These are phyloP conservation scores for Dactylonectria estremocensis DNA, from an alignment of 2,329 filamentous ascomycete genomes.

Conservation along the genomic window DNA sequence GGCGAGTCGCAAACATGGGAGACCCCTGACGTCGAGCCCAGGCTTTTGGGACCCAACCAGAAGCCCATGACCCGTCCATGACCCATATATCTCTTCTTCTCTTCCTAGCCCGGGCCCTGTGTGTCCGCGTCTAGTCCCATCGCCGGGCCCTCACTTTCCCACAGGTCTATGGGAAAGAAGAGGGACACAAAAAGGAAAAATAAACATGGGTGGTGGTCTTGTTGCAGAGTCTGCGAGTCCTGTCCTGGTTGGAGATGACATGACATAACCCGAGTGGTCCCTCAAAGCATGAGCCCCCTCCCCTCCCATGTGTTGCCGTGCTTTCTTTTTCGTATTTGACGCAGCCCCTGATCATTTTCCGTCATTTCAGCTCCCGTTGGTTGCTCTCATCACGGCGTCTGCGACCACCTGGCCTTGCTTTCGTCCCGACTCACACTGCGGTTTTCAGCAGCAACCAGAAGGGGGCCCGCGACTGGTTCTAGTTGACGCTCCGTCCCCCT, in stretches of 20 bases:
- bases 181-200: not conserved
- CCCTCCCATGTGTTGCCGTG: constrained; percentile 17
- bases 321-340: not conserved
- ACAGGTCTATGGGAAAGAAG: not conserved
- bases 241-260: not conserved
- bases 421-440: constrained; percentile 20
- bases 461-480: constrained; percentile 11
- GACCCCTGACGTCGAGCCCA: constrained; percentile 23
- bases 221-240: not conserved
- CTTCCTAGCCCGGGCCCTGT: too few relatives aligned
- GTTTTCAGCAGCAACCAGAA: constrained; percentile 17
- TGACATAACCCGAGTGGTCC: constrained; percentile 8
- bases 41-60: constrained; percentile 12
- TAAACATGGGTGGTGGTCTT: not conserved
- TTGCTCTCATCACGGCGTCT: not conserved
- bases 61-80: constrained; percentile 11
- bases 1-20: constrained; percentile 9
- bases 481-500: not conserved
- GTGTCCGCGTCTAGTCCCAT: constrained; percentile 1
- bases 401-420: constrained; percentile 19
- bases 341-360: not conserved
- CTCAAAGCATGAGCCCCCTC: too few relatives aligned
- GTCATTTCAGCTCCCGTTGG: not conserved
- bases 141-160: constrained; percentile 4
- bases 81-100: not conserved